These are phyloP conservation scores for Fusarium sp. DNA, from an alignment of 2,329 filamentous ascomycete genomes.

Conservation along the genomic window DNA sequence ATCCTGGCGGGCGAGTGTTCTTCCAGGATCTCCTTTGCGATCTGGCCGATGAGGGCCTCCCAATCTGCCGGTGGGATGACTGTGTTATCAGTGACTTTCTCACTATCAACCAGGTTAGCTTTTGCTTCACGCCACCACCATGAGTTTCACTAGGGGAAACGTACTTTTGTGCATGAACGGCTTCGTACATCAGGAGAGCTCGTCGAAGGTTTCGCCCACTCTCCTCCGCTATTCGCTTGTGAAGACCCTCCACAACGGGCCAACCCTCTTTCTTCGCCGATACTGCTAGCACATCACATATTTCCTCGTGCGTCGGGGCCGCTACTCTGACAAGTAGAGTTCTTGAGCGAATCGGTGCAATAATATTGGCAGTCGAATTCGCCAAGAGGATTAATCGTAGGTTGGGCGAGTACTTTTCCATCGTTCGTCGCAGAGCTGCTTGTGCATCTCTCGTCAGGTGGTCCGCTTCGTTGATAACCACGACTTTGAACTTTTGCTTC, in stretches of 20 bases:
- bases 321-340: slow-evolving; percentile 92
- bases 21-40: slow-evolving; percentile 92
- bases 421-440: slow-evolving; percentile 90
- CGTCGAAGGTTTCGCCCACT: slow-evolving; percentile 90
- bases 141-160: slow-evolving; percentile 42
- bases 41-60: slow-evolving; percentile 89
- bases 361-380: slow-evolving; percentile 97
- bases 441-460: slow-evolving; percentile 94
- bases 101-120: slow-evolving; percentile 64
- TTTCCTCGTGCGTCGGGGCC: slow-evolving; percentile 86
- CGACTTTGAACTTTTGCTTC: slow-evolving; percentile 95
- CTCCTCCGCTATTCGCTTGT: slow-evolving; percentile 86
- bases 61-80: slow-evolving; percentile 95
- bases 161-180: slow-evolving; percentile 96
- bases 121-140: not conserved
- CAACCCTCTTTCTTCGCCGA: slow-evolving; percentile 84
- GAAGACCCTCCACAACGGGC: slow-evolving; percentile 77
- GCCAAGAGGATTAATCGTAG: slow-evolving; percentile 89
- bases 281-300: slow-evolving; percentile 77
- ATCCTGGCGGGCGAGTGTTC: slow-evolving; percentile 93
- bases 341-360: slow-evolving; percentile 94
- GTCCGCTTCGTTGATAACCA: slow-evolving; percentile 99
- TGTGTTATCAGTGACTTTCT: slow-evolving; percentile 87
- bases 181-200: slow-evolving; percentile 95
- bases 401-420: slow-evolving; percentile 99